phyloP scores from a whole-genome alignment of 352 stramenopile species.

The Pythium utonaiense region DNA sequence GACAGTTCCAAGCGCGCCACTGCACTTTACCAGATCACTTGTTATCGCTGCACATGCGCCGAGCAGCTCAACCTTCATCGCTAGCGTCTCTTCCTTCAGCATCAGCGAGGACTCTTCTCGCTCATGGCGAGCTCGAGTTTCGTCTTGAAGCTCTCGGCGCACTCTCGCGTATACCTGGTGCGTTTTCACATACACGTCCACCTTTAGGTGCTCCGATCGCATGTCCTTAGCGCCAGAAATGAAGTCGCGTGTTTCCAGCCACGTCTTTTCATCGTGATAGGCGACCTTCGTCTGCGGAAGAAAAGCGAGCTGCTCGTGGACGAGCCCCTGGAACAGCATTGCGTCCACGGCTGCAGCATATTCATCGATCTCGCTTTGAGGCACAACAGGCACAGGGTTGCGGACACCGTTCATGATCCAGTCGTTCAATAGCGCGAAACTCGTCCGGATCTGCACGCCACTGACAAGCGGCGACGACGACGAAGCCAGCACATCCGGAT shows the following conservation, averaged over 20 bases:
- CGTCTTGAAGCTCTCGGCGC: conserved; percentile 16
- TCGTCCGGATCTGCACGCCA: conserved; percentile 45
- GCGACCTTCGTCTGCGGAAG: conserved; percentile 19
- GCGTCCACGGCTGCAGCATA: conserved; percentile 31
- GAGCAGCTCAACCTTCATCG: background rate
- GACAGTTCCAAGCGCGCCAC: background rate
- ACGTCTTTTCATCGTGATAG: conserved; percentile 12
- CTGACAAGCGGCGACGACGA: conserved; percentile 36
- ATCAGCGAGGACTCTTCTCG: conserved; percentile 9
- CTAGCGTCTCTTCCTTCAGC: conserved; percentile 17
- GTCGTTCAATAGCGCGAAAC: conserved; percentile 45
- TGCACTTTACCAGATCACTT: conserved; percentile 3
- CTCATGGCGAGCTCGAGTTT: conserved; percentile 13
- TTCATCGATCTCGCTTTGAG: conserved; percentile 15
- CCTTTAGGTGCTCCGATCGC: conserved; percentile 10
- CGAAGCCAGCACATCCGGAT: conserved; percentile 39
- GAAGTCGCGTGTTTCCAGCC: conserved; percentile 17
- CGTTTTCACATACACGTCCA: conserved; percentile 15
- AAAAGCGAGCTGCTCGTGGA: conserved; percentile 58
- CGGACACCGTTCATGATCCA: conserved; percentile 47
- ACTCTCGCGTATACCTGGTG: conserved; percentile 21
- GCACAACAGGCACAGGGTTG: conserved; percentile 32
- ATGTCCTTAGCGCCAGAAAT: background rate
- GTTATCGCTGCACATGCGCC: background rate
- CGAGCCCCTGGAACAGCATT: conserved; percentile 37